Evolutionary conservation across 768 basidiomycete species (phyloP).

Genomic region (Tephrocybe sp.): DNA sequence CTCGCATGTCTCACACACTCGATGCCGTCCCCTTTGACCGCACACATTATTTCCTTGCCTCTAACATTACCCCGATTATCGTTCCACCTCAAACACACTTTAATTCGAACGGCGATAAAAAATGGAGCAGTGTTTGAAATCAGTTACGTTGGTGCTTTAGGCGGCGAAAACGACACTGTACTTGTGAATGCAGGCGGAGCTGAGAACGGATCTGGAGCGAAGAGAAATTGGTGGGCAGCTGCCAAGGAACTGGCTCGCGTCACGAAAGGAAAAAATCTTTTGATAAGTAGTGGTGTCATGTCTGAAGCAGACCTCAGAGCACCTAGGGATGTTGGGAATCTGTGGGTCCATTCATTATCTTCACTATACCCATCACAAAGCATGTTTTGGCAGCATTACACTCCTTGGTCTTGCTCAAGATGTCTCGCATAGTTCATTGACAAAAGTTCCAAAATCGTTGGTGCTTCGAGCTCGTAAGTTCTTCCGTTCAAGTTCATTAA

Average conservation of each 20-base stretch:
- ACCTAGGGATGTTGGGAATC: slow-evolving; percentile 72
- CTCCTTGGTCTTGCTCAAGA: slow-evolving; percentile 72
- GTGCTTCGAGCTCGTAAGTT: slow-evolving; percentile 72
- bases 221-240: slow-evolving; percentile 84
- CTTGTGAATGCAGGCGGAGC: slow-evolving; percentile 46
- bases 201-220: slow-evolving; percentile 54
- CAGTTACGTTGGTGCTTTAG: slow-evolving; percentile 72
- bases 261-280: slow-evolving; percentile 74
- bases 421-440: slow-evolving; percentile 59
- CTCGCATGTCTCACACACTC: slow-evolving; percentile 81
- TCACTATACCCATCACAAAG: slow-evolving; percentile 1
- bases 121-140: slow-evolving; percentile 87
- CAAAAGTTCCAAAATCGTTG: slow-evolving; percentile 63
- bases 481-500: background rate
- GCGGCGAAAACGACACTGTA: slow-evolving; percentile 53
- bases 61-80: slow-evolving; percentile 76
- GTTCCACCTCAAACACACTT: slow-evolving; percentile 81
- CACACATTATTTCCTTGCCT: slow-evolving; percentile 80
- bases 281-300: slow-evolving; percentile 71
- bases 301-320: slow-evolving; percentile 63
- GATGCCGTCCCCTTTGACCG: slow-evolving; percentile 71
- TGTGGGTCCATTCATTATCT: slow-evolving; percentile 45
- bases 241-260: slow-evolving; percentile 77
- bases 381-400: slow-evolving; percentile 48
- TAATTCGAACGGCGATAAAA: slow-evolving; percentile 76